Conservation (phyloP, 164 flowering plant genomes). For the Paratinospora sagittata region DNA sequence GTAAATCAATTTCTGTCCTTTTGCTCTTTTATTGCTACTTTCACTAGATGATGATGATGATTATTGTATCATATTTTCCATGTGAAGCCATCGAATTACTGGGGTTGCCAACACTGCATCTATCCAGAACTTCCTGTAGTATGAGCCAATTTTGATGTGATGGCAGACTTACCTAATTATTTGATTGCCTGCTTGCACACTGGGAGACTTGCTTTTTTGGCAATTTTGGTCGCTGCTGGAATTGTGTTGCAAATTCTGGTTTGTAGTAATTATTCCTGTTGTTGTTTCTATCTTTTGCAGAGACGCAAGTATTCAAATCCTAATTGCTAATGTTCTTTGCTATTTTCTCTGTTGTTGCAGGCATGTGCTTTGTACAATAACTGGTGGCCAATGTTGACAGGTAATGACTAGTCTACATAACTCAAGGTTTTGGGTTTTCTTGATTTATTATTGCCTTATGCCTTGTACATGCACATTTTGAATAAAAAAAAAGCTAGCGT, state of each 20-base stretch:
- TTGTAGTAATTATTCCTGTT: slow-evolving; percentile 16
- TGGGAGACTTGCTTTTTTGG: slow-evolving; percentile 77
- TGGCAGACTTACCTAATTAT: slow-evolving; percentile 76
- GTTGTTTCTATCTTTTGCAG: neutral
- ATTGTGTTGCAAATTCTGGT: slow-evolving; percentile 90
- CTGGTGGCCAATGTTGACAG: slow-evolving; percentile 98
- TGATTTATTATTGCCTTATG: neutral
- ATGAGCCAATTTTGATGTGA: slow-evolving; percentile 30
- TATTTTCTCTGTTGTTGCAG: slow-evolving; percentile 38
- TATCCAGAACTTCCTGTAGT: slow-evolving; percentile 15
- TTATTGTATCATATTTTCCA: neutral
- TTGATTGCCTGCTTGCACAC: slow-evolving; percentile 60
- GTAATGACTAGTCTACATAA: slow-evolving; percentile 37
- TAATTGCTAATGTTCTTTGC: neutral
- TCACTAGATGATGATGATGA: neutral
- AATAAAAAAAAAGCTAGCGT: neutral
- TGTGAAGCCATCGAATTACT: neutral
- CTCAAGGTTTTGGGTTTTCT: neutral
- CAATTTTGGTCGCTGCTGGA: slow-evolving; percentile 88
- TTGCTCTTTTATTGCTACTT: neutral
- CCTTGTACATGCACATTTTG: neutral
- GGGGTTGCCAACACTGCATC: neutral
- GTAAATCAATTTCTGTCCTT: neutral
- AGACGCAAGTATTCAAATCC: neutral
- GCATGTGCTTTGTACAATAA: slow-evolving; percentile 91